Percentiles rank a stretch among this genome's conserved stretches.
Conservation (phyloP, 768 basidiomycete genomes). For the Inosperma sp. region DNA sequence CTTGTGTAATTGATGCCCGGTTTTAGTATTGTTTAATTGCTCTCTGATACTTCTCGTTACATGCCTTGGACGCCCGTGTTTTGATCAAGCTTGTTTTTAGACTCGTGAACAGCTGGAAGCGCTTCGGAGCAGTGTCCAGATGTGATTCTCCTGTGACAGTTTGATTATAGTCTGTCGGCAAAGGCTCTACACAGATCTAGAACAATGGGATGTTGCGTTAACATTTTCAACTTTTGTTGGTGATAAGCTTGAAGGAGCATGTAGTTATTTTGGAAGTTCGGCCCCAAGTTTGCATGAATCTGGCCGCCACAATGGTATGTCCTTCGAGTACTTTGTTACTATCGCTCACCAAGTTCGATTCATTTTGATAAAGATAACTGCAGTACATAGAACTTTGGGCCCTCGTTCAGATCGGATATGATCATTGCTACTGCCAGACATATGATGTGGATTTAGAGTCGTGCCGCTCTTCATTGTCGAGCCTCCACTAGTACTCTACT, state of each 20-base stretch:
- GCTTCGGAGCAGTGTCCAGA: neutral
- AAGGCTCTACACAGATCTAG: neutral
- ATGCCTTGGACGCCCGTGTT: too few relatives aligned
- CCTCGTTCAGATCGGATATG: slow-evolving; percentile 2
- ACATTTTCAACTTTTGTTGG: neutral
- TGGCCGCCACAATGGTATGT: neutral
- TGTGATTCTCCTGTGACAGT: neutral
- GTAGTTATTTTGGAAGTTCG: slow-evolving; percentile 2
- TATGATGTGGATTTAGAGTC: neutral
- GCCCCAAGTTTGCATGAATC: neutral
- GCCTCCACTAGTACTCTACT: too few relatives aligned
- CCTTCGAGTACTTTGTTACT: neutral
- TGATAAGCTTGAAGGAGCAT: neutral
- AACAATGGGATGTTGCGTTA: neutral
- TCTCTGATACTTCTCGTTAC: too few relatives aligned
- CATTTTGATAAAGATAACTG: slow-evolving; percentile 2
- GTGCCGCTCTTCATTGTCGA: too few relatives aligned
- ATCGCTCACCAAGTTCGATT: neutral
- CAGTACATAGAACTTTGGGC: slow-evolving; percentile 3
- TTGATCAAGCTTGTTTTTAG: neutral
- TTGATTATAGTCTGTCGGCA: neutral
- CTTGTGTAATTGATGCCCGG: too few relatives aligned
- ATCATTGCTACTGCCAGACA: slow-evolving; percentile 2
- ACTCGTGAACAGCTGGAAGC: neutral
- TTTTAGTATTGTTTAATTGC: too few relatives aligned